Conservation (phyloP, 768 basidiomycete species). For the Serpula lacrymans region DNA sequence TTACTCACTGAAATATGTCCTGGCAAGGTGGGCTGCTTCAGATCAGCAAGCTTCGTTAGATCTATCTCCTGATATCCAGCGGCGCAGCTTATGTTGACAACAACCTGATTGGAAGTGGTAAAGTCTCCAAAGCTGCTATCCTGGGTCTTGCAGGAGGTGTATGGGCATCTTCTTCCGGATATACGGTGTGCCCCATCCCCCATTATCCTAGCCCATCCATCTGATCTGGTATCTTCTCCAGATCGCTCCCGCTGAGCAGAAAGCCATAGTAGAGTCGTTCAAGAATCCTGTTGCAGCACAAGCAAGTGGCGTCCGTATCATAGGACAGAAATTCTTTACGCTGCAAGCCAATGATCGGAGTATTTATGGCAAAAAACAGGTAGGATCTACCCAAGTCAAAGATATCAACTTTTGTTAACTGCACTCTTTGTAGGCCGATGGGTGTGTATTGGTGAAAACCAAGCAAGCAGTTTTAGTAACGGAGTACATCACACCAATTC, state of each 20-base stretch:
- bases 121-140: constrained; percentile 68
- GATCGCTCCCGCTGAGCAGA: constrained; percentile 66
- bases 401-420: too few relatives aligned
- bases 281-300: constrained; percentile 36
- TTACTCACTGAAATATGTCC: constrained; percentile 45
- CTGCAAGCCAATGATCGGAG: constrained; percentile 46
- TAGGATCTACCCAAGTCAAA: constrained; percentile 47
- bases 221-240: constrained; percentile 25
- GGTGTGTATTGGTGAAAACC: constrained; percentile 72
- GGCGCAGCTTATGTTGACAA: constrained; percentile 35
- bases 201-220: background rate
- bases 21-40: constrained; percentile 69
- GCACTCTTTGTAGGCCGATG: constrained; percentile 61
- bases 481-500: constrained; percentile 63
- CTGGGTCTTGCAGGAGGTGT: constrained; percentile 26
- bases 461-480: constrained; percentile 82
- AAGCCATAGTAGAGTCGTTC: constrained; percentile 49
- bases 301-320: constrained; percentile 60
- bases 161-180: constrained; percentile 25
- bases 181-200: constrained; percentile 12
- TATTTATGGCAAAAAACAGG: constrained; percentile 76
- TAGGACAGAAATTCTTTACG: constrained; percentile 73
- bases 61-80: constrained; percentile 56
- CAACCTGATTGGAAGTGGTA: constrained; percentile 47
- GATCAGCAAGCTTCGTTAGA: constrained; percentile 75